Base-by-base conservation (phyloP, 768 basidiomycete genomes). In the Podaxis pistillaris region DNA sequence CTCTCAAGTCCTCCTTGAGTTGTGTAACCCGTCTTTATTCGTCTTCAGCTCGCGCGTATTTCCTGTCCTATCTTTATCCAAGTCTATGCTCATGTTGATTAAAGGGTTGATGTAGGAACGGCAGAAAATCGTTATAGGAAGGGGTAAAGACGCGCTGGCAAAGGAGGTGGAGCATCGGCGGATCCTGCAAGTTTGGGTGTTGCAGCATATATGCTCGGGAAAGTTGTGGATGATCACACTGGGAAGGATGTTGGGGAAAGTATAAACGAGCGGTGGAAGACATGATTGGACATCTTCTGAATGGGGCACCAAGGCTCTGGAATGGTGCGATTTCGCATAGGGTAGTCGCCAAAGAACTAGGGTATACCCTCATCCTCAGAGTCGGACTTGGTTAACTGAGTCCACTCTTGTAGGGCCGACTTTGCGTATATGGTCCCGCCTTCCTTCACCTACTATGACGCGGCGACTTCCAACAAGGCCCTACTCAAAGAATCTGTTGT, bases 351-450 rank as follows among this genome's bases (percentile, higher is more conserved):
- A 6, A 15, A 6, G 41, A 44, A 44, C 41, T 44, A 15, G 9
- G 41, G 41, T 44, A 44, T 44, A n/a, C n/a, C 9, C 15, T 44
- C 15, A 5, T 15, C 15, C 41, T 44, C 41, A 15, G n/a, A 44
- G 15, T 15, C 2, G n/a, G 13, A 44, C 17, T 44, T n/a, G 1
- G 15, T n/a, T 44, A 17, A 19, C 41, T 15, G 41, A 44, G 41
- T 44, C 5, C 15, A 6, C 28, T 28, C 28, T 28, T 28, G 41
- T 17, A 44, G 41, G 17, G 41, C 41, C n/a, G 41, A 44, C 17
- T 44, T 44, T n/a, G n/a, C n/a, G 19, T 83, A 80, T 68, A 83
- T 82, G 82, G 80, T 74, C 2, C 82, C 82, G 11, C 81, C 82
- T 0, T 82, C 81, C 70, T 68, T 83, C 8, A 81, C 81, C 0